Evolutionary conservation across 2,329 filamentous ascomycete genomes (phyloP).

Genomic region (Aphanocladium album): DNA sequence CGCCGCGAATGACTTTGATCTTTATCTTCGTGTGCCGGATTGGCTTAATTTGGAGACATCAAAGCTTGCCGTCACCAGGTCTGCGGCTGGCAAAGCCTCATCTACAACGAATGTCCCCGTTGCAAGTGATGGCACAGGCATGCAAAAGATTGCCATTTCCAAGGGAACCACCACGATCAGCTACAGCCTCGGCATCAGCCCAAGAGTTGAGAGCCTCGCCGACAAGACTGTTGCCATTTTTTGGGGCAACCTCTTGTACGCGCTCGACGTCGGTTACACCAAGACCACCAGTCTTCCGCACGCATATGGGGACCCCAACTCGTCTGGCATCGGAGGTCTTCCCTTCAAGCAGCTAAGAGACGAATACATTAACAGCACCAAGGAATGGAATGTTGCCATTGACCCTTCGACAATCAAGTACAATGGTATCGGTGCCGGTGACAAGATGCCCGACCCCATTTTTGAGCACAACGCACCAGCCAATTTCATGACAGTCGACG

Average conservation of each 20-base stretch:
- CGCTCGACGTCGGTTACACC: slow-evolving; percentile 31
- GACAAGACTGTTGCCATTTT: slow-evolving; percentile 38
- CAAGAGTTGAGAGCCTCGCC: slow-evolving; percentile 20
- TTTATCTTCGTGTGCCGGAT: slow-evolving; percentile 26
- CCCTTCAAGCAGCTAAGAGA: slow-evolving; percentile 24
- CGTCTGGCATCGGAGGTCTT: slow-evolving; percentile 16
- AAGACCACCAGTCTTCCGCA: slow-evolving; percentile 21
- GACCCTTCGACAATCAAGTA: slow-evolving; percentile 24
- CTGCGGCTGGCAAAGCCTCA: neutral
- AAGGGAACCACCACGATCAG: slow-evolving; percentile 18
- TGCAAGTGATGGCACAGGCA: slow-evolving; percentile 17
- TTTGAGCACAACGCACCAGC: slow-evolving; percentile 27
- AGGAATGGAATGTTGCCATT: slow-evolving; percentile 26
- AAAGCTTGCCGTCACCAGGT: slow-evolving; percentile 16
- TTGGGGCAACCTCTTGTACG: slow-evolving; percentile 39
- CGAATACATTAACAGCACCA: slow-evolving; percentile 29
- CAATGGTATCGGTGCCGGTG: slow-evolving; percentile 17
- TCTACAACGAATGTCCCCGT: neutral
- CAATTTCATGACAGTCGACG: slow-evolving; percentile 31
- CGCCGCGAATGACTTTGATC: slow-evolving; percentile 21
- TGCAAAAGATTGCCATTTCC: slow-evolving; percentile 18
- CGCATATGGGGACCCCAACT: slow-evolving; percentile 16
- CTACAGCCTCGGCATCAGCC: slow-evolving; percentile 16
- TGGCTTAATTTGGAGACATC: slow-evolving; percentile 17
- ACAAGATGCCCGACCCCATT: slow-evolving; percentile 24